Evolutionary conservation across 306 rosid genomes (phyloP), one percentile per base, ranked within the genome.

Genomic region (Cicer bijugum): DNA sequence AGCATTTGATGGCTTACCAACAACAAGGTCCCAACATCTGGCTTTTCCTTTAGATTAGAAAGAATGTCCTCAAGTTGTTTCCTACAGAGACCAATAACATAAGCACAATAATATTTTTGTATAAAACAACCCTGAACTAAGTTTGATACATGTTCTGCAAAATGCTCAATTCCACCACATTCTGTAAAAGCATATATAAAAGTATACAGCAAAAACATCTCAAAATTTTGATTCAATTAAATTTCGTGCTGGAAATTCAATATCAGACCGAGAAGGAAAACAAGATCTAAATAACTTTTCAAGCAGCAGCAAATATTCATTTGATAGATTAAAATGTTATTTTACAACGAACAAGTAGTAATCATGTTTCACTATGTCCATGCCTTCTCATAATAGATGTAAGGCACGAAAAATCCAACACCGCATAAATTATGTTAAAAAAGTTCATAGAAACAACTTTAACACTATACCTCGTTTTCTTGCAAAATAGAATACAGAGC

Each of bases 31-130:
- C 91, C 99, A 74, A 94, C 97, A 85, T 94, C 99, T 73, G 97
- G 97, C 84, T 91, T 94, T 81, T 91, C 99, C 79, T 87, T 91
- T 79, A 89, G 76, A 84, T 82, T 85, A 81, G 72, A 77, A 81
- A 89, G 95, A 82, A 91, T 91, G 79, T 94, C 99, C 89, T 94
- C 99, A 19, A 94, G 90, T 81, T 91, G 99, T 87, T 88, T 94
- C 88, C 99, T 94, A 93, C n/a, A 78, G 76, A 80, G 51, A 81
- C 66, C 81, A 60, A 53, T n/a, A 71, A 52, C 84, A 76, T 70
- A 40, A 63, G 45, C 79, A 82, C 33, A 70, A 77, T 6, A 46
- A 73, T 19, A 50, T 4, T 44, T 67, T 50, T 69, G 14, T 12
- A 71, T 12, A 45, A 33, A 43, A 68, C 38, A 72, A 75, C 56